Base-by-base conservation (phyloP, 768 basidiomycete species). In the Russula vinacea region DNA sequence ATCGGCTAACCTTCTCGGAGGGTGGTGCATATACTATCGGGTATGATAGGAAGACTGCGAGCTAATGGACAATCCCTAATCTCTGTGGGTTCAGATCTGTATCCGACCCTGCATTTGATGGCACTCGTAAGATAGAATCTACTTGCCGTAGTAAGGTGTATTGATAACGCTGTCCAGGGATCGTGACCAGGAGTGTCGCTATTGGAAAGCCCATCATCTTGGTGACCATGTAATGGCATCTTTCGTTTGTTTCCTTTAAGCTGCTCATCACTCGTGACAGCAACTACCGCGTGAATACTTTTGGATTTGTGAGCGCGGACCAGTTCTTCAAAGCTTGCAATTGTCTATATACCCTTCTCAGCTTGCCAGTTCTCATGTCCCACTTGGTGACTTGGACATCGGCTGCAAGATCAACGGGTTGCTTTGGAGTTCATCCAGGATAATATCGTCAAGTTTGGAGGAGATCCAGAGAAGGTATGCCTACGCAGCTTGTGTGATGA, bases 351-450 rank as follows among this genome's bases (percentile, higher is more conserved):
- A 32, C 19, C 17, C 39, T 32, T 26, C 17, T 56, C 44, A 81
- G 79, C 73, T 84, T 51, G 73, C 84, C 5, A 83, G 83, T 62
- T 65, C 72, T 2, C 69, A 74, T 59, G 75, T 83, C 11, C 71
- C 74, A 1, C 72, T 79, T 0, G 66, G 80, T 66, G 80, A 84
- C 64, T 74, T 84, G 19, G 66, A 68, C 24, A 44, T n/a, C 8
- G 67, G 26, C 53, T 68, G 5, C 67, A 42, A 85, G 88, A 89
- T 70, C 84, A 88, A 73, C 76, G 79, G 1, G 73, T 77, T 50
- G 84, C 86, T 0, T 71, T 89, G 0, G 68, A 74, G 29, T 89
- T 86, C 71, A 74, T 88, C 6, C 80, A 86, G 66, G 75, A 83
- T n/a, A 85, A 89, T 67, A 84, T 89, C 29, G 78, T 76, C 8